Conservation (phyloP, 768 basidiomycete species). For the Psilocybe azurescens region DNA sequence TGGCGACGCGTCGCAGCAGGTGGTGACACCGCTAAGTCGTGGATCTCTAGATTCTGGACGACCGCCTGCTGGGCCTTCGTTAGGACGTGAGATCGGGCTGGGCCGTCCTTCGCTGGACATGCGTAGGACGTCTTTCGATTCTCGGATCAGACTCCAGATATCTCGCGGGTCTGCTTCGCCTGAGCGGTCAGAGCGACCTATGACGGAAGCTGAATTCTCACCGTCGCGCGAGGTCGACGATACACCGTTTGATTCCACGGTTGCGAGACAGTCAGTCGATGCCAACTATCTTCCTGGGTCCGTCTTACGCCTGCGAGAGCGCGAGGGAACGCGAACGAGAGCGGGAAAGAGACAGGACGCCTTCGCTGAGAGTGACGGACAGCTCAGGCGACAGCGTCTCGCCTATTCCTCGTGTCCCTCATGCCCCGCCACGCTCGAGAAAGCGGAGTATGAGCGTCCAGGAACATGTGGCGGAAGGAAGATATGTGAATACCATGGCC, state of each 20-base stretch:
- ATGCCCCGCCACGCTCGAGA: no score
- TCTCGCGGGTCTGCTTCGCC: slow-evolving; percentile 7
- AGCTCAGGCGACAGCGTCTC: no score
- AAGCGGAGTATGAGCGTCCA: slow-evolving; percentile 76
- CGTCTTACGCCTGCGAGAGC: no score
- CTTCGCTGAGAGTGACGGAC: no score
- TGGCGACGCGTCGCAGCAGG: neutral
- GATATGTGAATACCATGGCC: slow-evolving; percentile 8
- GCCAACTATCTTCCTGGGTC: no score
- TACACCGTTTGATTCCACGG: no score
- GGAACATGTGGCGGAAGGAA: slow-evolving; percentile 34
- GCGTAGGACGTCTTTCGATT: slow-evolving; percentile 25
- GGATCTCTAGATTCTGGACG: slow-evolving; percentile 28
- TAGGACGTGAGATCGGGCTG: slow-evolving; percentile 24
- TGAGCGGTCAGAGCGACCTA: slow-evolving; percentile 2
- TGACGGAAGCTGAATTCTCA: no score
- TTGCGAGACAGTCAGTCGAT: no score
- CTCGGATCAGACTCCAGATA: slow-evolving; percentile 12
- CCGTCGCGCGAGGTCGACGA: no score
- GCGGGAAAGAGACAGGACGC: no score
- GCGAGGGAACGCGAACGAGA: no score
- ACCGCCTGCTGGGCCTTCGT: slow-evolving; percentile 11
- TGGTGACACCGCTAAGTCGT: slow-evolving; percentile 12
- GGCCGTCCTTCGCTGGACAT: slow-evolving; percentile 32
- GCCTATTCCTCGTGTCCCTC: no score